Conservation (phyloP, 768 basidiomycete species). For the Clathrus columnatus region DNA sequence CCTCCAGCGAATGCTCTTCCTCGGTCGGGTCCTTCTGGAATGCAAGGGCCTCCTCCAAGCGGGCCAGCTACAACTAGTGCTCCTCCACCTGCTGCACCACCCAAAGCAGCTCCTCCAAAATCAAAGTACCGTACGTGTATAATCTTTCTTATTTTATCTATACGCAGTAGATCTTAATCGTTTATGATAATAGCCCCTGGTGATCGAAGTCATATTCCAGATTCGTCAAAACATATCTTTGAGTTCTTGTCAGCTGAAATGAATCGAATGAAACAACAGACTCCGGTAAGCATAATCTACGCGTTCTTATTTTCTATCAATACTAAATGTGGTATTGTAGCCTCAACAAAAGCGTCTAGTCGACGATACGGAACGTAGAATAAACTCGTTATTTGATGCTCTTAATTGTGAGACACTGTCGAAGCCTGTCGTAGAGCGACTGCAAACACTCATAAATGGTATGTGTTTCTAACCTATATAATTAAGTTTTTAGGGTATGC, state of each 20-base stretch:
- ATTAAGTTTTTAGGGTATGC: background rate
- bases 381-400: conserved; percentile 84
- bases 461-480: conserved; percentile 13
- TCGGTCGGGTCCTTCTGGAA: conserved; percentile 25
- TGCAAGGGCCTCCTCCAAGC: conserved; percentile 19
- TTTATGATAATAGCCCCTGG: conserved; percentile 55
- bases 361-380: conserved; percentile 79
- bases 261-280: conserved; percentile 57
- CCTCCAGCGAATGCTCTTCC: conserved; percentile 15
- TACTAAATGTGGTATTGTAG: conserved; percentile 28
- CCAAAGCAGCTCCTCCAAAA: conserved; percentile 31
- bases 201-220: conserved; percentile 88
- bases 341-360: conserved; percentile 75
- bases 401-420: conserved; percentile 84
- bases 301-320: background rate
- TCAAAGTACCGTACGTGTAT: conserved; percentile 52
- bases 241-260: conserved; percentile 57
- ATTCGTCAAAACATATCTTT: conserved; percentile 54
- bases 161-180: background rate
- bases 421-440: conserved; percentile 56
- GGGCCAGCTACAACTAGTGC: conserved; percentile 11
- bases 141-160: background rate
- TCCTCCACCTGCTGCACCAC: conserved; percentile 22
- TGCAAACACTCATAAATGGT: conserved; percentile 71
- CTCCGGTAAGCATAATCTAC: conserved; percentile 47